These are phyloP conservation scores for Candida argentea DNA, from an alignment of 805 yeast genomes.

Conservation along the genomic window DNA sequence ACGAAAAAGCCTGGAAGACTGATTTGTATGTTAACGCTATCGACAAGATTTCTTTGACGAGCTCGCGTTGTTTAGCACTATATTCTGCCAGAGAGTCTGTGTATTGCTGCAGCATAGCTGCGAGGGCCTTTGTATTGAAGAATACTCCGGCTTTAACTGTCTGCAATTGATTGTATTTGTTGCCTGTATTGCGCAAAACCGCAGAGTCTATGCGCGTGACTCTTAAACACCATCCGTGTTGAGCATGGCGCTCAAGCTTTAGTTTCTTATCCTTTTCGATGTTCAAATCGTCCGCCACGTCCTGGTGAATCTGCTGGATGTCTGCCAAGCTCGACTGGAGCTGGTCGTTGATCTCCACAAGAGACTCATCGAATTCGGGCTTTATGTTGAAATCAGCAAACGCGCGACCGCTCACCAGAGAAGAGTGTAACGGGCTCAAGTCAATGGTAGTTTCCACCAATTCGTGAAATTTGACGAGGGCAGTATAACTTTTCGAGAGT, in stretches of 20 bases:
- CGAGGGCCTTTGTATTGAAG: constrained; percentile 67
- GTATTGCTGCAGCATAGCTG: constrained; percentile 49
- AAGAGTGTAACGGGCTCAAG: constrained; percentile 62
- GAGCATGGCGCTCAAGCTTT: constrained; percentile 78
- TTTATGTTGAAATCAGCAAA: constrained; percentile 72
- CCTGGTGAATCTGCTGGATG: constrained; percentile 51
- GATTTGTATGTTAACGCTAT: constrained; percentile 77
- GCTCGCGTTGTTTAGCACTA: constrained; percentile 60
- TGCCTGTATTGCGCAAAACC: constrained; percentile 51
- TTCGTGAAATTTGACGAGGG: constrained; percentile 64
- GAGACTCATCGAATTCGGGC: constrained; percentile 80
- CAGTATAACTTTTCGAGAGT: constrained; percentile 35
- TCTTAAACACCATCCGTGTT: constrained; percentile 92
- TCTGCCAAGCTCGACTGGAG: constrained; percentile 44
- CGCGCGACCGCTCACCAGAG: constrained; percentile 19
- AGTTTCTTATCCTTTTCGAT: constrained; percentile 83
- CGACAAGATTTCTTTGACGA: constrained; percentile 73
- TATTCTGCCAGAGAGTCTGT: constrained; percentile 55
- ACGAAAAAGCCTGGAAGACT: constrained; percentile 59
- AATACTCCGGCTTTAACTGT: constrained; percentile 94
- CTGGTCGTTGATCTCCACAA: constrained; percentile 48
- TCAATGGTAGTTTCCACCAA: constrained; percentile 91
- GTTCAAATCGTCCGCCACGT: constrained; percentile 62
- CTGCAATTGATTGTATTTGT: constrained; percentile 65
- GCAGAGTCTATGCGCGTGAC: constrained; percentile 85